These are phyloP conservation scores for Penicillium sp. DNA, from an alignment of 2,329 filamentous ascomycete genomes.

Conservation along the genomic window DNA sequence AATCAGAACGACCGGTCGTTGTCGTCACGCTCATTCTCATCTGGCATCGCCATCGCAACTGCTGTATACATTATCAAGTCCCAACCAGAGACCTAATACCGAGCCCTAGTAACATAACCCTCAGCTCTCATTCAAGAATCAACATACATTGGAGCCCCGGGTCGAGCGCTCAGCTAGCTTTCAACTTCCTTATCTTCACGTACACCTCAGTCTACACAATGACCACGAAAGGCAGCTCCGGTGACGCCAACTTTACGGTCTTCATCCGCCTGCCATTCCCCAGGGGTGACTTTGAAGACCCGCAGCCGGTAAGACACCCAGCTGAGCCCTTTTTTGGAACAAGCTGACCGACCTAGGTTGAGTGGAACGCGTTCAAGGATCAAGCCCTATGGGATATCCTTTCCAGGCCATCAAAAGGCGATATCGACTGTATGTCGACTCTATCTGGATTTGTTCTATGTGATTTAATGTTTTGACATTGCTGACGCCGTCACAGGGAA, in stretches of 20 bases:
- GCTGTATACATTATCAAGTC: background rate
- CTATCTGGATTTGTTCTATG: conserved; percentile 26
- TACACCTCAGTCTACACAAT: conserved; percentile 9
- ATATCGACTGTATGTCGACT: conserved; percentile 74
- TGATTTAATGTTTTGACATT: conserved; percentile 6
- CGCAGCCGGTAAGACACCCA: conserved; percentile 67
- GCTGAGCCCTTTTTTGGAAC: conserved; percentile 6
- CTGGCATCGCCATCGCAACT: conserved; percentile 4
- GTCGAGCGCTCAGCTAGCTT: background rate
- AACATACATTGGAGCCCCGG: too few species aligned
- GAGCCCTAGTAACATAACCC: too few species aligned
- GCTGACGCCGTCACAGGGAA: conserved; percentile 60
- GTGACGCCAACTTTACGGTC: conserved; percentile 59
- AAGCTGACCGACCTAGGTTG: conserved; percentile 59
- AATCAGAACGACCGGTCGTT: conserved; percentile 6
- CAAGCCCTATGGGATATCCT: conserved; percentile 87
- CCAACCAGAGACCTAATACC: too few species aligned
- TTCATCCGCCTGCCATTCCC: conserved; percentile 89
- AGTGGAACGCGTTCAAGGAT: conserved; percentile 88
- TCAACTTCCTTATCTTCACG: conserved; percentile 2
- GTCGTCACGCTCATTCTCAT: conserved; percentile 10
- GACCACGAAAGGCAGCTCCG: conserved; percentile 7
- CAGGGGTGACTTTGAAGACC: conserved; percentile 85
- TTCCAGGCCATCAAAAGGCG: conserved; percentile 75
- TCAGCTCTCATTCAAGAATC: too few species aligned